Evolutionary conservation across 202 grass and related monocot species (phyloP).

Genomic region (Zizania palustris): DNA sequence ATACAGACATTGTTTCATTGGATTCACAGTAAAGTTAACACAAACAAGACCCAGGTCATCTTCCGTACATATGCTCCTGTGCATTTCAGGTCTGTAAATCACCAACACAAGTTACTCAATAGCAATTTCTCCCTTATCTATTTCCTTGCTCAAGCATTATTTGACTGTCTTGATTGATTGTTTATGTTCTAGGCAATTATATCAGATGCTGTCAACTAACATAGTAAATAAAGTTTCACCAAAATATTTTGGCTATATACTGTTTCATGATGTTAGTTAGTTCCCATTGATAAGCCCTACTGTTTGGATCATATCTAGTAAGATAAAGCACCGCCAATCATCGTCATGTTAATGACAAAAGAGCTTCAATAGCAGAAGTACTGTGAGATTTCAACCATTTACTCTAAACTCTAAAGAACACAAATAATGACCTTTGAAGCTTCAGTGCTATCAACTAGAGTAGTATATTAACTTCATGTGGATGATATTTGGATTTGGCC

Average conservation of each 20-base stretch:
- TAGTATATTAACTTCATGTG: not conserved
- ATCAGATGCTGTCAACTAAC: not conserved
- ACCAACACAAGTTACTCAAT: not conserved
- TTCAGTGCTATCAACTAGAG: not conserved
- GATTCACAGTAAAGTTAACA: slow-evolving; percentile 74
- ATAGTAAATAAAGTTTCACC: not conserved
- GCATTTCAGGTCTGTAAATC: slow-evolving; percentile 82
- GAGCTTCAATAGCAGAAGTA: not conserved
- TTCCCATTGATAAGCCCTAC: not conserved
- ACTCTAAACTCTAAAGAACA: not conserved
- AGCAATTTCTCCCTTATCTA: not conserved
- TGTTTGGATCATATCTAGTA: not conserved
- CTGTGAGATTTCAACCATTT: not conserved
- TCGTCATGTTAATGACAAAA: not conserved
- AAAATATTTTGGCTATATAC: not conserved
- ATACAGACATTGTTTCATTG: slow-evolving; percentile 71
- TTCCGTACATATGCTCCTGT: slow-evolving; percentile 90
- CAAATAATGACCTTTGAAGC: slow-evolving; percentile 7
- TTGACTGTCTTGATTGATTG: not conserved
- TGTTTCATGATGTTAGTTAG: not conserved
- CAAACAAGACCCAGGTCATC: slow-evolving; percentile 79
- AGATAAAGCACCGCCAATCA: not conserved
- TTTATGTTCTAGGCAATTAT: slow-evolving; percentile 6
- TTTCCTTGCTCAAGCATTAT: slow-evolving; percentile 34
- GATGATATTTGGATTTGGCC: not conserved